Evolutionary conservation across 305 asterid species (phyloP), one percentile per base, ranked within the genome.

Genomic region (Fraxinus xanthoxyloides): DNA sequence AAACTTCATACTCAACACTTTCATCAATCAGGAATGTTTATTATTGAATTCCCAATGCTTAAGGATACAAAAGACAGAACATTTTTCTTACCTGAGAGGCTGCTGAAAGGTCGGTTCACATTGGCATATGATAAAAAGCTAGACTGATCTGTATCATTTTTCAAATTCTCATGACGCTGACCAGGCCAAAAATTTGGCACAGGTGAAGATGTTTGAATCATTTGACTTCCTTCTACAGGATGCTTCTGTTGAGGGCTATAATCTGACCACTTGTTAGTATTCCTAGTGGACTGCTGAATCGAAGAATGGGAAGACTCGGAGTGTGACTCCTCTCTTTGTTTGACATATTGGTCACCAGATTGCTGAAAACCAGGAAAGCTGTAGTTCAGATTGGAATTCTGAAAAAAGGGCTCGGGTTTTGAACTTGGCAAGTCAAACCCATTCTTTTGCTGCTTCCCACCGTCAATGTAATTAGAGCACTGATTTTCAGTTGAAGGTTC

Each of bases 401-500:
- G 90, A 72, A 79, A 75, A 75, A 77, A 48, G 70, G 84, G 79
- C 75, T 87, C 89, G 1, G 91, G 91, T 83, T 90, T 87, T 79
- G 91, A 86, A 84, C 88, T 86, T 43, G 92, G 89, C 79, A 93
- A 87, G 31, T 91, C 92, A 21, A 84, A 86, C 93, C 93, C 88
- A 83, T 85, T 80, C 82, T 80, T 84, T 56, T 87, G 90, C 76
- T 82, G 87, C 78, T 84, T 87, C 82, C 85, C 89, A 69, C 79
- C 77, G 48, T 84, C 85, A 28, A 86, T 76, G 72, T 84, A 86
- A 78, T 85, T 86, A 23, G 87, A 43, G 19, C 82, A 88, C 43
- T 87, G 93, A 72, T 87, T 88, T 65, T 89, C 94, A 79, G 77
- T 83, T 56, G 91, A 86, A 56, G 84, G 88, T 77, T 92, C 94